A percentile compares a stretch with the other conserved stretches of the same genome.
phyloP scores from a whole-genome alignment of 495 filamentous ascomycete genomes.

The Extremus antarcticus region DNA sequence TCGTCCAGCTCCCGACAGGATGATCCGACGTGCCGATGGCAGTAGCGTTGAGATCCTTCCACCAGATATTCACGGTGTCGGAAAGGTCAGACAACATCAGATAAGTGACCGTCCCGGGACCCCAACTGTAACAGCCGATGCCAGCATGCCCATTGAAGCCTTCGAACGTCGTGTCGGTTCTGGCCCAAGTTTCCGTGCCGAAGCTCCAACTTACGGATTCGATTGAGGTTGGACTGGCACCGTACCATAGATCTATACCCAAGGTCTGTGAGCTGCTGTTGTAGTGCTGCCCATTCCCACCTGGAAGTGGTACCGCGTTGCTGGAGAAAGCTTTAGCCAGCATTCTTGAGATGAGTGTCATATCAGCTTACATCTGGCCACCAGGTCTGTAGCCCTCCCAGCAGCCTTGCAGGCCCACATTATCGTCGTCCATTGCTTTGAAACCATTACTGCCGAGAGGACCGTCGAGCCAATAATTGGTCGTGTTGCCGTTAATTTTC shows the following conservation, averaged over 20 bases:
- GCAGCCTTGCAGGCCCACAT: neutral
- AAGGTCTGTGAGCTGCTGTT: neutral
- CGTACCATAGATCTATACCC: neutral
- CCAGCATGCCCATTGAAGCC: neutral
- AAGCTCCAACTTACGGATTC: neutral
- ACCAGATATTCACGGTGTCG: neutral
- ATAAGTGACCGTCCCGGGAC: neutral
- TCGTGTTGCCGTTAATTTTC: neutral
- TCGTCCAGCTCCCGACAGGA: neutral
- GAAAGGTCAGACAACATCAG: neutral
- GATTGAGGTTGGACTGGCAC: neutral
- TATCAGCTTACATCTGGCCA: neutral
- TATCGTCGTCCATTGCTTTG: neutral
- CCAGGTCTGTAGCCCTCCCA: neutral
- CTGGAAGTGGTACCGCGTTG: neutral
- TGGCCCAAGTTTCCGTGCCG: neutral
- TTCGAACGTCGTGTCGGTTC: neutral
- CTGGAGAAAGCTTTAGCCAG: neutral
- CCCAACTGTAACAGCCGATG: neutral
- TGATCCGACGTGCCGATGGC: neutral
- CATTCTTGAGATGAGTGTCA: neutral
- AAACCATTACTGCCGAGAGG: neutral
- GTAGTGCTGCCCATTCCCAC: neutral
- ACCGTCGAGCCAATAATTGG: neutral
- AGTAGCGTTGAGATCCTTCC: neutral